Percentiles rank a stretch among this genome's conserved stretches.
Conservation (phyloP, 1,284 basidiomycete species). For the Spongiforma sp. region DNA sequence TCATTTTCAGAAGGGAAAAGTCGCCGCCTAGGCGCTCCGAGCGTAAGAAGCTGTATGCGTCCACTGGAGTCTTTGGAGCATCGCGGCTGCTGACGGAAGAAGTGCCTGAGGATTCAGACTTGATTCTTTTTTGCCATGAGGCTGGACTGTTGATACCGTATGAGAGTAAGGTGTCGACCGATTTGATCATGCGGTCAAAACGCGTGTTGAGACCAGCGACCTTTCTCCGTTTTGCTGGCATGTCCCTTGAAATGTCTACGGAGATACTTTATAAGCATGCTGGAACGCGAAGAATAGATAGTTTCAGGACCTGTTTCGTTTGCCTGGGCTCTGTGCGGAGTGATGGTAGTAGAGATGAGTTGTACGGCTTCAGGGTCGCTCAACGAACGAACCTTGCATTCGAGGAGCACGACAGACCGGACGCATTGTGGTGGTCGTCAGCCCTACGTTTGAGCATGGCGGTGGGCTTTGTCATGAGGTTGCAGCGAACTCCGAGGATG, state of each 20-base stretch:
- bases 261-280: slow-evolving; percentile 9
- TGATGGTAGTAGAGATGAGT: too few species aligned
- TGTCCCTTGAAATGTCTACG: slow-evolving; percentile 14
- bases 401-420: slow-evolving; percentile 17
- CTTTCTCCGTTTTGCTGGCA: slow-evolving; percentile 49
- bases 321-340: slow-evolving; percentile 6
- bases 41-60: slow-evolving; percentile 43
- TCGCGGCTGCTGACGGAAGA: slow-evolving; percentile 52
- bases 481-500: too few species aligned
- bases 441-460: slow-evolving; percentile 12
- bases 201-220: slow-evolving; percentile 58
- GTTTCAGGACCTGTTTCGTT: slow-evolving; percentile 23
- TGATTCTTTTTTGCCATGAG: slow-evolving; percentile 35
- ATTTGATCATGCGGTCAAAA: slow-evolving; percentile 69
- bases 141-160: slow-evolving; percentile 23
- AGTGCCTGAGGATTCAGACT: slow-evolving; percentile 43
- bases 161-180: slow-evolving; percentile 50
- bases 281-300: background rate
- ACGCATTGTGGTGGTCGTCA: slow-evolving; percentile 13
- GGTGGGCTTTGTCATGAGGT: too few species aligned
- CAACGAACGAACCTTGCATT: slow-evolving; percentile 29
- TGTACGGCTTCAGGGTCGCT: too few species aligned
- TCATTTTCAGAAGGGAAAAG: slow-evolving; percentile 52
- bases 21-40: slow-evolving; percentile 42
- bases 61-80: slow-evolving; percentile 47